Base-by-base conservation (phyloP, 495 filamentous ascomycete species). In the Halenospora varia region DNA sequence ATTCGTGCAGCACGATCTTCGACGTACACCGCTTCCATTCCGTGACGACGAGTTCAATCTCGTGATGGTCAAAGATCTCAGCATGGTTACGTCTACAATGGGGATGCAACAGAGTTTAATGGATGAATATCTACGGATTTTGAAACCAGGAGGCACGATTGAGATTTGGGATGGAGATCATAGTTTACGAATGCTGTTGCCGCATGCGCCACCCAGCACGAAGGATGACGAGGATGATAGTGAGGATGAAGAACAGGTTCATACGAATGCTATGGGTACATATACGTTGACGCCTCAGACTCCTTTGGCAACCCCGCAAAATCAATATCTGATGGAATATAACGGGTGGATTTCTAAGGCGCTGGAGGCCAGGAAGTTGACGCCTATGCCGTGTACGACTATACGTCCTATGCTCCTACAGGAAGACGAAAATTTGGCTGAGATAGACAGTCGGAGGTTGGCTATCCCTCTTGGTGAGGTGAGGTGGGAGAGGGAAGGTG, bases 131-230 rank as follows among this genome's bases (percentile, higher is more conserved):
- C 70, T 91, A 51, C 87, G 92, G 23, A 75, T 96, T 15, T 73
- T 96, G 42, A 84, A 82, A 62, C 85, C 85, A 0, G 92, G 90
- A 6, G 93, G 93, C 0, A 81, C 84, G 13, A 66, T 96, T 51
- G 93, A 97, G 70, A 82, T 96, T 20, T 94, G 90, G 89, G 90
- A 95, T 60, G 85, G 84, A 0, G 89, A 93, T 71, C 84, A 88
- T 64, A 78, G 84, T 10, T 79, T 95, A 61, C 85, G 88, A 56
- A 90, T 86, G 65, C 71, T 95, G 44, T 78, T 88, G 23, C 86
- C 87, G 17, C 88, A 94, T 69, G 87, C 88, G 48, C 82, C 86
- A 1, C 82, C 47, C 70, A 75, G 51, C 72, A 66, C 65, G 3
- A 63, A 67, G 17, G 66, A 65, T 11, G 68, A 62, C 55, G 63